Evolutionary conservation across 176 grass and related monocot genomes (phyloP).

Genomic region (Carex myosuroides): DNA sequence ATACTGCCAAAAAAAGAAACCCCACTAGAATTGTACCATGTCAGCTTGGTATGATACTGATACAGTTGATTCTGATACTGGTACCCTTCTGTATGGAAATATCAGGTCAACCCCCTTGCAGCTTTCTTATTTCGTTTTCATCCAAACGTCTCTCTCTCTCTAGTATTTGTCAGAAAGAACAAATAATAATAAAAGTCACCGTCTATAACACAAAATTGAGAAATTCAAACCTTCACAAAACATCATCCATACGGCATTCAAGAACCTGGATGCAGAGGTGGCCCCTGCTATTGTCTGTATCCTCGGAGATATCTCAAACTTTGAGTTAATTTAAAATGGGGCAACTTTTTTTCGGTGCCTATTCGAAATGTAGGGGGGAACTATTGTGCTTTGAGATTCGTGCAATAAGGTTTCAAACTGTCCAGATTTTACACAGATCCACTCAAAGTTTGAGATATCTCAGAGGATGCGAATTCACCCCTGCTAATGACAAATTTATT

Average conservation of each 20-base stretch:
- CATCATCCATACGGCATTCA: slow-evolving; percentile 42
- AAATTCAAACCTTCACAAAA: slow-evolving; percentile 42
- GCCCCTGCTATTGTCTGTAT: too few species aligned
- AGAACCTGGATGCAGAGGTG: slow-evolving; percentile 19
- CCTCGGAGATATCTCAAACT: too few species aligned
- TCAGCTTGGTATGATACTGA: neutral
- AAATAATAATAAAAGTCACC: slow-evolving; percentile 22
- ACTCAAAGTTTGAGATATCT: too few species aligned
- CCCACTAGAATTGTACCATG: neutral
- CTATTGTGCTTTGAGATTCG: too few species aligned
- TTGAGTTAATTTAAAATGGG: too few species aligned
- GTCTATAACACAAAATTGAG: slow-evolving; percentile 29
- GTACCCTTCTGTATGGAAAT: neutral
- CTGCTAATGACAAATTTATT: too few species aligned
- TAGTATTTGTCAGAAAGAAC: neutral
- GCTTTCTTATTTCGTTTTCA: neutral
- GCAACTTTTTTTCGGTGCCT: too few species aligned
- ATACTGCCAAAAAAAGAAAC: neutral
- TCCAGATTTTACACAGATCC: too few species aligned
- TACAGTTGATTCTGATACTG: neutral
- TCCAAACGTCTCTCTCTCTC: too few species aligned
- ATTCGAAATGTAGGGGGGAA: too few species aligned
- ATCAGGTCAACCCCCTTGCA: neutral
- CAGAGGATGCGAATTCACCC: too few species aligned
- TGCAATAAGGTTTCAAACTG: too few species aligned